Evolutionary conservation across 305 asterid species (phyloP).

Genomic region (Striga hermonthica): DNA sequence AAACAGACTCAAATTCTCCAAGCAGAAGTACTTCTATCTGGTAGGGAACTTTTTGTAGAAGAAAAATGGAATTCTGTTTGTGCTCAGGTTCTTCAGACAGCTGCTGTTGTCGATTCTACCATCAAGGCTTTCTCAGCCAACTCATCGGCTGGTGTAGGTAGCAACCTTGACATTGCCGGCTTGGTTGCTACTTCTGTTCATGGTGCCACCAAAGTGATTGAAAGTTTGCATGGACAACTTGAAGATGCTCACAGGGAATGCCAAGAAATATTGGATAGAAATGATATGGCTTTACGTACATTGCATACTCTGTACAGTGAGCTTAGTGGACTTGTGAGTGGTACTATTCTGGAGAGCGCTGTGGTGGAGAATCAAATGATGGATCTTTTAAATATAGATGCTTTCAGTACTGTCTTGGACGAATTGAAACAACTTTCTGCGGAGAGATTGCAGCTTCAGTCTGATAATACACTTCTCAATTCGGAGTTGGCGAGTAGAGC

Average conservation of each 20-base stretch:
- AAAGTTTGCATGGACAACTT: conserved; percentile 55
- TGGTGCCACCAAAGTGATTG: conserved; percentile 57
- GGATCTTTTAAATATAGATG: conserved; percentile 52
- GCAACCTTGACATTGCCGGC: conserved; percentile 41
- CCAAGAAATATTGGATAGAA: conserved; percentile 43
- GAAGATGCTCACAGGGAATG: conserved; percentile 47
- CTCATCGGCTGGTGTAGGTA: conserved; percentile 35
- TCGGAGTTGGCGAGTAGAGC: conserved; percentile 50
- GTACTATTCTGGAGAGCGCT: conserved; percentile 34
- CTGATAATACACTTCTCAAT: conserved; percentile 51
- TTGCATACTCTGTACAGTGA: conserved; percentile 49
- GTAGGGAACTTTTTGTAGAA: conserved; percentile 49
- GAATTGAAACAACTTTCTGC: conserved; percentile 46
- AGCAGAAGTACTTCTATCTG: conserved; percentile 43
- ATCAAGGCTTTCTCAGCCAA: conserved; percentile 36
- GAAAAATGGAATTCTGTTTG: conserved; percentile 61
- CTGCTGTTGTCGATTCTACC: conserved; percentile 51
- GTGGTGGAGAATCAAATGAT: conserved; percentile 38
- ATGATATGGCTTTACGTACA: conserved; percentile 41
- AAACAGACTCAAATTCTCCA: conserved; percentile 54
- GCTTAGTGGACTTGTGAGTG: conserved; percentile 49
- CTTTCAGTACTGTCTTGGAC: conserved; percentile 45
- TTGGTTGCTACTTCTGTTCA: conserved; percentile 56
- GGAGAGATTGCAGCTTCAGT: conserved; percentile 58
- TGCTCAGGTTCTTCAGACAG: conserved; percentile 53